Conservation (phyloP, 1,139 yeast genomes). For the Suhomyces choctaworum region DNA sequence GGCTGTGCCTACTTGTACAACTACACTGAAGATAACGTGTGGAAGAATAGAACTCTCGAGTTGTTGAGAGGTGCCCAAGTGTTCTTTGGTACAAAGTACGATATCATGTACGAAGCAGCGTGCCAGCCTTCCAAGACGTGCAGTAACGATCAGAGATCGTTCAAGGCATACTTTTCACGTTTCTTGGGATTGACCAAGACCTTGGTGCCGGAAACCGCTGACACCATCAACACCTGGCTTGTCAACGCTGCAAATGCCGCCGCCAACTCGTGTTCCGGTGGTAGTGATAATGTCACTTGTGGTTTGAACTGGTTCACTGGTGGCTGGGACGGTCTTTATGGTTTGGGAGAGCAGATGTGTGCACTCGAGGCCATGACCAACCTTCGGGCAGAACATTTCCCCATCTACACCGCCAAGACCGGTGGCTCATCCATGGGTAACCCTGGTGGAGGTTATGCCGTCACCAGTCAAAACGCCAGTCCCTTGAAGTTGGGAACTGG, state of each 20-base stretch:
- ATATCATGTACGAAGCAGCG: slow-evolving; percentile 64
- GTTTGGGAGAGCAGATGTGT: slow-evolving; percentile 77
- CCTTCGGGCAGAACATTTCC: slow-evolving; percentile 29
- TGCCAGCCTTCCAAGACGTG: slow-evolving; percentile 56
- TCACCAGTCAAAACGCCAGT: slow-evolving; percentile 34
- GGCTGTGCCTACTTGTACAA: slow-evolving; percentile 76
- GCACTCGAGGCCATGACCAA: slow-evolving; percentile 67
- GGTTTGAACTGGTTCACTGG: slow-evolving; percentile 62
- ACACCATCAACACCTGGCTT: slow-evolving; percentile 45
- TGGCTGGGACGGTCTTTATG: slow-evolving; percentile 63
- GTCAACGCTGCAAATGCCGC: slow-evolving; percentile 51
- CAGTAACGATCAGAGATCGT: slow-evolving; percentile 74
- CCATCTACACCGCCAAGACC: slow-evolving; percentile 38
- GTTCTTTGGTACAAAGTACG: slow-evolving; percentile 36
- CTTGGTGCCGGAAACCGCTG: slow-evolving; percentile 53
- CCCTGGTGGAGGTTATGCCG: slow-evolving; percentile 50
- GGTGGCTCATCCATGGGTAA: slow-evolving; percentile 52
- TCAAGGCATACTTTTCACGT: slow-evolving; percentile 72
- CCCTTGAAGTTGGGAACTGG: slow-evolving; percentile 57
- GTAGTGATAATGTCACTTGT: slow-evolving; percentile 74
- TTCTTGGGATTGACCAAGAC: slow-evolving; percentile 60
- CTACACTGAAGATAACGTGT: slow-evolving; percentile 54
- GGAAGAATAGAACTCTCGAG: slow-evolving; percentile 55
- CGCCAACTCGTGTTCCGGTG: slow-evolving; percentile 71
- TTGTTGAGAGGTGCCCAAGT: slow-evolving; percentile 53